phyloP scores from a whole-genome alignment of 768 basidiomycete genomes.

The Suillus lakei region DNA sequence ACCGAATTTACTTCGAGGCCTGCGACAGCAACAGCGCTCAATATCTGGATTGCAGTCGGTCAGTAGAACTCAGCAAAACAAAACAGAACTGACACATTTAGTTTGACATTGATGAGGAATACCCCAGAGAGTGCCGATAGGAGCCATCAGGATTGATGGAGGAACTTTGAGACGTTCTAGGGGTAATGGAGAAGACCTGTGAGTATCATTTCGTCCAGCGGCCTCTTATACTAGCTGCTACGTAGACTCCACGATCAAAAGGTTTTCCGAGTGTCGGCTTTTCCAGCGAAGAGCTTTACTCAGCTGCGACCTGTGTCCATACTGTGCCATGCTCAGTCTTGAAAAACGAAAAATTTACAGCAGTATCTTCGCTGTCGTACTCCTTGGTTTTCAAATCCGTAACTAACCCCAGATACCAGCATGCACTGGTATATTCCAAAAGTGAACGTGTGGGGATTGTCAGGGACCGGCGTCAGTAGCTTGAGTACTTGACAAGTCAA shows the following conservation, averaged over 20 bases:
- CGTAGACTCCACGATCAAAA: background rate
- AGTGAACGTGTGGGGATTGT: background rate
- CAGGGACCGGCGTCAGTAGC: slow-evolving; percentile 3
- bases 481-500: background rate
- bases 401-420: background rate
- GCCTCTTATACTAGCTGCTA: background rate
- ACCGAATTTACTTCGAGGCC: slow-evolving; percentile 25
- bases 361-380: background rate
- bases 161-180: background rate
- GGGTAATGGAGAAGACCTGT: background rate
- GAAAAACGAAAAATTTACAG: background rate
- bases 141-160: slow-evolving; percentile 23
- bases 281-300: background rate
- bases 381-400: background rate
- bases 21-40: slow-evolving; percentile 25
- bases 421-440: background rate
- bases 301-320: background rate
- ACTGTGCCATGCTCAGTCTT: background rate
- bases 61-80: background rate
- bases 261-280: background rate
- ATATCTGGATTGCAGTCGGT: slow-evolving; percentile 22
- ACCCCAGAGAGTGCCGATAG: slow-evolving; percentile 33
- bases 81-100: slow-evolving; percentile 26
- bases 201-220: background rate
- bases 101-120: slow-evolving; percentile 28